Evolutionary conservation across 495 filamentous ascomycete species (phyloP).

Genomic region (Haplographium delicatum): DNA sequence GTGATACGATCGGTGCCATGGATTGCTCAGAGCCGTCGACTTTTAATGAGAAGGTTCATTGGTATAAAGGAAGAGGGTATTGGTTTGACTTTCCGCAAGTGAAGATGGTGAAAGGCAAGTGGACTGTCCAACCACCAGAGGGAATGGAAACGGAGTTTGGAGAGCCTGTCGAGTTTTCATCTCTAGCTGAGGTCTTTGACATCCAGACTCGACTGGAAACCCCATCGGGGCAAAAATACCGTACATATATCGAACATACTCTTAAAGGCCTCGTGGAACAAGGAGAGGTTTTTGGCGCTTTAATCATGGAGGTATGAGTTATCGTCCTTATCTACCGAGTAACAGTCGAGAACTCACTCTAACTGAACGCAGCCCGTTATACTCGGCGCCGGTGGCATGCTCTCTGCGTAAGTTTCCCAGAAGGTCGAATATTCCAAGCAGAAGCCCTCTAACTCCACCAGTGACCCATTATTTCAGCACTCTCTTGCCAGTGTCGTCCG

Average conservation of each 20-base stretch:
- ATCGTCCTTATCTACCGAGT: not conserved
- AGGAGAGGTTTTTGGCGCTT: constrained; percentile 63
- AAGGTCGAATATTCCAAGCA: too few species aligned
- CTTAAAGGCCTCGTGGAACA: constrained; percentile 46
- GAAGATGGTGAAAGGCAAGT: constrained; percentile 54
- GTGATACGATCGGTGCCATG: constrained; percentile 80
- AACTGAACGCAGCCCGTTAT: constrained; percentile 57
- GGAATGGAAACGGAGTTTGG: constrained; percentile 43
- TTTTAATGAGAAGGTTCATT: constrained; percentile 71
- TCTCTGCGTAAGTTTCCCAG: constrained; percentile 57
- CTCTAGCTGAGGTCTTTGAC: constrained; percentile 57
- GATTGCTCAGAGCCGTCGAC: constrained; percentile 67
- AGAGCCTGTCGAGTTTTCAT: constrained; percentile 37
- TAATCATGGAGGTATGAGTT: constrained; percentile 53
- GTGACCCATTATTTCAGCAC: constrained; percentile 73
- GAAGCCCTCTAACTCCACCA: too few species aligned
- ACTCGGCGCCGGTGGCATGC: constrained; percentile 73
- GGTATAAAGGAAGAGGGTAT: constrained; percentile 67
- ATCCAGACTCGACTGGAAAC: constrained; percentile 41
- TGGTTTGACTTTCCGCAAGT: constrained; percentile 75
- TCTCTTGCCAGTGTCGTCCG: constrained; percentile 60
- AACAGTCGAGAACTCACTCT: too few species aligned
- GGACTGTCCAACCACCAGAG: constrained; percentile 54
- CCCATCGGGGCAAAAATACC: constrained; percentile 43
- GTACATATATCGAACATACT: constrained; percentile 47